phyloP scores from a whole-genome alignment of 2,329 filamentous ascomycete genomes.

The Paraphaeosphaeria minitans region DNA sequence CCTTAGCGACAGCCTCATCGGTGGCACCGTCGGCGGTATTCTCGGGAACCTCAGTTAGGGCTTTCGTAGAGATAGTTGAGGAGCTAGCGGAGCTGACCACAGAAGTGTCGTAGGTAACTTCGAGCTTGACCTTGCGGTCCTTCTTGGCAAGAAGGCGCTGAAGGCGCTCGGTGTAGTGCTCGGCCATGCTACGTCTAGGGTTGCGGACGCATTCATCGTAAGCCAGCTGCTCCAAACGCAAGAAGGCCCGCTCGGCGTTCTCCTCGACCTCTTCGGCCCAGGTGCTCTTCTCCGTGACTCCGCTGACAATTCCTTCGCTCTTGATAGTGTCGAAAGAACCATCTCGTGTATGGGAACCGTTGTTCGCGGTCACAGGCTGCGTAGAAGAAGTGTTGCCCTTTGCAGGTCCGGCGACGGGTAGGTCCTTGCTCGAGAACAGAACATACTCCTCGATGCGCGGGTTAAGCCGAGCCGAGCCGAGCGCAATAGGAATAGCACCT shows the following conservation, averaged over 20 bases:
- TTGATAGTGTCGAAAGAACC: constrained; percentile 21
- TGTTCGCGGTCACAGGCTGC: constrained; percentile 16
- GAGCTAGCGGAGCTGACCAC: not conserved
- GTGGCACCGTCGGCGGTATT: not conserved
- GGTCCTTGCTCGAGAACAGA: constrained; percentile 33
- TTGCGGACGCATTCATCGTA: constrained; percentile 30
- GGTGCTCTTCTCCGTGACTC: constrained; percentile 41
- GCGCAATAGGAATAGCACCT: constrained; percentile 30
- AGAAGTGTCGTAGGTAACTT: constrained; percentile 16
- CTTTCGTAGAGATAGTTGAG: not conserved
- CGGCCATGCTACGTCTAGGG: constrained; percentile 22
- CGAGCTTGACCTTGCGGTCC: constrained; percentile 25
- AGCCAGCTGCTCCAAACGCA: constrained; percentile 41
- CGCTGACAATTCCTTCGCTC: constrained; percentile 28
- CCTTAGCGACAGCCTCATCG: not conserved
- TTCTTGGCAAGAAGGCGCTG: constrained; percentile 26
- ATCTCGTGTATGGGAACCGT: constrained; percentile 15
- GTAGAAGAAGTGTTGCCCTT: constrained; percentile 25
- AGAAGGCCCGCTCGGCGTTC: constrained; percentile 25
- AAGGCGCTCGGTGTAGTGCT: constrained; percentile 34
- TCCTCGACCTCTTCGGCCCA: constrained; percentile 43
- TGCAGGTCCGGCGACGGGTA: constrained; percentile 19
- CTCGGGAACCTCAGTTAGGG: not conserved
- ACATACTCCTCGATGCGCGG: constrained; percentile 37
- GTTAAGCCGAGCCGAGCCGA: constrained; percentile 37